A percentile compares a stretch with the other conserved stretches of the same genome.
These are phyloP conservation scores for Penicillium malachiteum DNA, from an alignment of 495 filamentous ascomycete genomes.

Conservation along the genomic window DNA sequence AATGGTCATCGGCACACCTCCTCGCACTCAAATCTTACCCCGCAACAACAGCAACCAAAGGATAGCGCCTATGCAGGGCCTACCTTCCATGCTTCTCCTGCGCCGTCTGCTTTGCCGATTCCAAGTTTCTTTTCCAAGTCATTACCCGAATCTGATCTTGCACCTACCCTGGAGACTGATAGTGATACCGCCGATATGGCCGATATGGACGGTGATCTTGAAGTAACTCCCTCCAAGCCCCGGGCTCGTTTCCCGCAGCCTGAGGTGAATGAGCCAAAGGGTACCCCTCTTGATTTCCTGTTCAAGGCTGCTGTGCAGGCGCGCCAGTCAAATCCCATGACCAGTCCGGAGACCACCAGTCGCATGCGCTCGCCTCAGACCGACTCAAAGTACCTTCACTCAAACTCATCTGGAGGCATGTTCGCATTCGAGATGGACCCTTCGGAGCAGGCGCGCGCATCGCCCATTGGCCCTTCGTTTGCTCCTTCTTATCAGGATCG, in stretches of 20 bases:
- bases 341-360: slow-evolving; percentile 46
- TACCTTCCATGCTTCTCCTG: slow-evolving; percentile 93
- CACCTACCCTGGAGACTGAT: slow-evolving; percentile 38
- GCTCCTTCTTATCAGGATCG: slow-evolving; percentile 66
- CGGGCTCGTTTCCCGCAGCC: slow-evolving; percentile 23
- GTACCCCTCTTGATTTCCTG: slow-evolving; percentile 82
- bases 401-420: slow-evolving; percentile 49
- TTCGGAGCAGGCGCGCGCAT: slow-evolving; percentile 33
- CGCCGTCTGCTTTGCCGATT: slow-evolving; percentile 87
- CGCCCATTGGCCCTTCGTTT: slow-evolving; percentile 61
- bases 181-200: slow-evolving; percentile 36
- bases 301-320: slow-evolving; percentile 82
- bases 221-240: slow-evolving; percentile 45
- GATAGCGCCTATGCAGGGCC: slow-evolving; percentile 78
- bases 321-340: slow-evolving; percentile 37
- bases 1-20: slow-evolving; percentile 27
- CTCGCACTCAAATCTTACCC: slow-evolving; percentile 1
- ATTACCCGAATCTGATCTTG: slow-evolving; percentile 55
- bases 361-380: slow-evolving; percentile 36
- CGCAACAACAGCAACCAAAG: slow-evolving; percentile 51
- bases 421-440: slow-evolving; percentile 68
- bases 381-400: slow-evolving; percentile 29
- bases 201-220: slow-evolving; percentile 33
- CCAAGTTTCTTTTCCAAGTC: slow-evolving; percentile 90
- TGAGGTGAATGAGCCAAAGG: slow-evolving; percentile 43